phyloP scores from a whole-genome alignment of 192 early-diverging fungal genomes.

The Umbelopsis sp. region DNA sequence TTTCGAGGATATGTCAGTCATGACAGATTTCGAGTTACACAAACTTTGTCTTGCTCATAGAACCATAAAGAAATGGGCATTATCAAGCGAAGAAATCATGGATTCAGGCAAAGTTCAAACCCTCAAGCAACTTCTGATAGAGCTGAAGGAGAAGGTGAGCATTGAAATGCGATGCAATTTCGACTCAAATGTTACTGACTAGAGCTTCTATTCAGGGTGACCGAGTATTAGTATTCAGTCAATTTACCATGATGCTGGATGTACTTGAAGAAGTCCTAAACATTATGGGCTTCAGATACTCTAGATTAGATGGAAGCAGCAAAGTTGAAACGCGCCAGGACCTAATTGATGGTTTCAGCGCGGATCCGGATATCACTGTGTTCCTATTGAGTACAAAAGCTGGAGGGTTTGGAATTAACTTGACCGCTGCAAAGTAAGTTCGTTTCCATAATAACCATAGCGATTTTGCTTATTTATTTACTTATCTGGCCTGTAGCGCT shows the following conservation, averaged over 20 bases:
- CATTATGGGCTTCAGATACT: slow-evolving; percentile 49
- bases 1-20: slow-evolving; percentile 83
- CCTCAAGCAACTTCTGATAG: slow-evolving; percentile 59
- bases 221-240: slow-evolving; percentile 81
- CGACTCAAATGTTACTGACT: background rate
- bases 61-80: slow-evolving; percentile 40
- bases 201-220: slow-evolving; percentile 38
- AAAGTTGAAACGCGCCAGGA: slow-evolving; percentile 70
- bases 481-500: slow-evolving; percentile 28
- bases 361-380: slow-evolving; percentile 48
- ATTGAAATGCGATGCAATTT: background rate
- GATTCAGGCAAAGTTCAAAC: slow-evolving; percentile 76
- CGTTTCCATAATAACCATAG: background rate
- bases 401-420: slow-evolving; percentile 81
- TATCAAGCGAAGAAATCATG: slow-evolving; percentile 62
- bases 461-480: background rate
- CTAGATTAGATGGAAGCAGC: slow-evolving; percentile 70
- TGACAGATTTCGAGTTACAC: slow-evolving; percentile 88
- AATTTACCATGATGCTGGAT: slow-evolving; percentile 83
- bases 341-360: slow-evolving; percentile 81
- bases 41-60: slow-evolving; percentile 61
- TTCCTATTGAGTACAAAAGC: slow-evolving; percentile 81
- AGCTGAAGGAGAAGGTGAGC: slow-evolving; percentile 45
- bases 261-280: slow-evolving; percentile 77
- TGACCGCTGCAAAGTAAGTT: slow-evolving; percentile 68